Evolutionary conservation across 768 basidiomycete species (phyloP).

Genomic region (Tricholoma bakamatsutake): DNA sequence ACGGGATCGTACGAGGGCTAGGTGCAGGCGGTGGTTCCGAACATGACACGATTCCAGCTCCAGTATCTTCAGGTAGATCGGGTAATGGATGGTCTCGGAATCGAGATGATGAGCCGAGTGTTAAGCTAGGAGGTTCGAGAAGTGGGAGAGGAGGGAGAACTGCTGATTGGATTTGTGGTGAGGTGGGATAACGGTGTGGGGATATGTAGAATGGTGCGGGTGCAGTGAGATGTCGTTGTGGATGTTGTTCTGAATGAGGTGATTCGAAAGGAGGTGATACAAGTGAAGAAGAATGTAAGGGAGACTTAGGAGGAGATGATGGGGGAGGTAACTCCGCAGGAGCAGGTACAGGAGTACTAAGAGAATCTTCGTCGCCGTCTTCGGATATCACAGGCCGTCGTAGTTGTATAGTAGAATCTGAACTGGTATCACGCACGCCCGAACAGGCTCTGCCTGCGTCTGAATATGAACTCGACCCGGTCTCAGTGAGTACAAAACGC

Average conservation of each 20-base stretch:
- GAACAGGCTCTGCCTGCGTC: no score
- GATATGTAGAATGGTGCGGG: constrained; percentile 17
- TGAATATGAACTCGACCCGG: background rate
- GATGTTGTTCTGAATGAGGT: background rate
- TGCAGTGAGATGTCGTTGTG: background rate
- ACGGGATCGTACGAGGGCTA: constrained; percentile 9
- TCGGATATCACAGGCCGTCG: background rate
- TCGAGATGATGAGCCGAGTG: background rate
- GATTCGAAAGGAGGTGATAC: background rate
- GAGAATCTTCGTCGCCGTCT: background rate
- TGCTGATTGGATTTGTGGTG: background rate
- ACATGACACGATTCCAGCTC: background rate
- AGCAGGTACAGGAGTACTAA: background rate
- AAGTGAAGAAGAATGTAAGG: background rate
- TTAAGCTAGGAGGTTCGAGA: background rate
- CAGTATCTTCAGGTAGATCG: background rate
- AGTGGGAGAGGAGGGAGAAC: background rate
- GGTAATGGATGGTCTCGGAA: background rate
- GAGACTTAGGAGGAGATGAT: background rate
- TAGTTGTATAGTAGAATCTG: background rate
- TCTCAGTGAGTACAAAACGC: background rate
- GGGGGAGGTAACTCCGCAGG: background rate
- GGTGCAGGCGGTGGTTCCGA: background rate
- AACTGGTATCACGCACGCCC: background rate
- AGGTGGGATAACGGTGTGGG: background rate